phyloP scores from a whole-genome alignment of 805 yeast genomes.

The Dipodascus albidus region DNA sequence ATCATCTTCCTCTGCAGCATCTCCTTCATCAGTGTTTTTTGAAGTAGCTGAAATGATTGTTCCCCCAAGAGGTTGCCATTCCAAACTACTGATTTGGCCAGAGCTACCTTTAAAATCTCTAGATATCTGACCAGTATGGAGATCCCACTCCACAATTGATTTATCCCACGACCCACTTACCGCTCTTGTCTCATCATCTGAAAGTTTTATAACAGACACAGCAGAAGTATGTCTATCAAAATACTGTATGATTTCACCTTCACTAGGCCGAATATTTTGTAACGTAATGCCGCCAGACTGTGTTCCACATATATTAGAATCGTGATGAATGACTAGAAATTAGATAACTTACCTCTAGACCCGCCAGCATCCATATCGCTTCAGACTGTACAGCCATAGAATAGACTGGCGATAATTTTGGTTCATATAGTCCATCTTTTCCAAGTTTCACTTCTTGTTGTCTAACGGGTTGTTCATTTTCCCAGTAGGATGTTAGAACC shows the following conservation, averaged over 20 bases:
- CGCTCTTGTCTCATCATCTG: slow-evolving; percentile 47
- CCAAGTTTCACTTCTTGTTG: slow-evolving; percentile 32
- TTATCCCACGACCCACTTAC: slow-evolving; percentile 90
- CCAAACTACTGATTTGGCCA: slow-evolving; percentile 72
- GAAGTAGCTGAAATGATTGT: slow-evolving; percentile 8
- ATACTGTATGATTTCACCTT: slow-evolving; percentile 72
- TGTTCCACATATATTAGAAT: no score
- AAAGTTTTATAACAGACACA: slow-evolving; percentile 60
- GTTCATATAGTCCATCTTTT: slow-evolving; percentile 24
- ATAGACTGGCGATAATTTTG: slow-evolving; percentile 68
- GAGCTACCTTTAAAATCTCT: slow-evolving; percentile 43
- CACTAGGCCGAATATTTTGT: slow-evolving; percentile 72
- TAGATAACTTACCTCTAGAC: slow-evolving; percentile 40
- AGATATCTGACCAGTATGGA: slow-evolving; percentile 51
- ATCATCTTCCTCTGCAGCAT: slow-evolving; percentile 15
- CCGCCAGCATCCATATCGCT: slow-evolving; percentile 76
- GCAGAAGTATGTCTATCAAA: slow-evolving; percentile 62
- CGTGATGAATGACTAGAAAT: no score
- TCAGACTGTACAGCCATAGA: slow-evolving; percentile 75
- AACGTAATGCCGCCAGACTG: slow-evolving; percentile 67
- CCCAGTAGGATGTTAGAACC: slow-evolving; percentile 79
- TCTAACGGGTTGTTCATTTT: slow-evolving; percentile 78
- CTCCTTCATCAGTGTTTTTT: slow-evolving; percentile 13
- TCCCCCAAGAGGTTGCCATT: slow-evolving; percentile 35
- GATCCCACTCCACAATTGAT: slow-evolving; percentile 71